A percentile compares a stretch with the other conserved stretches of the same genome.
These are phyloP conservation scores for Puccinia horiana DNA, from an alignment of 1,284 basidiomycete genomes.

Conservation along the genomic window DNA sequence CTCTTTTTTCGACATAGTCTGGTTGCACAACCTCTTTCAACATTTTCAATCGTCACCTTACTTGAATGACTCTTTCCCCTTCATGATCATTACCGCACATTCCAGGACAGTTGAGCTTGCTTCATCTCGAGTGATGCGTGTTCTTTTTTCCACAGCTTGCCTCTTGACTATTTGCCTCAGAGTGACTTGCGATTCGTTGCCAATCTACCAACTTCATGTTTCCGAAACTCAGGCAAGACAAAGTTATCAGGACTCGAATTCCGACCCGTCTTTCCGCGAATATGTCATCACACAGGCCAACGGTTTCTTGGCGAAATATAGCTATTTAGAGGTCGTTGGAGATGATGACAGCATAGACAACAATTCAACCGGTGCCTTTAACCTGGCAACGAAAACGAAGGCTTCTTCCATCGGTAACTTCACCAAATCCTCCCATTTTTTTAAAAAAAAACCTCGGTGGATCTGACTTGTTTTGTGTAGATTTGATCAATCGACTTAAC, in stretches of 20 bases:
- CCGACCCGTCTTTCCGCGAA: not conserved
- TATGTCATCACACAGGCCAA: constrained; percentile 38
- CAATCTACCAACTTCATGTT: constrained; percentile 29
- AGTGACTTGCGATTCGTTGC: constrained; percentile 34
- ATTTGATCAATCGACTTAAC: constrained; percentile 37
- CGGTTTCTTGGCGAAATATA: constrained; percentile 23
- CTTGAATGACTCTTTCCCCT: not conserved
- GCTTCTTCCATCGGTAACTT: constrained; percentile 32
- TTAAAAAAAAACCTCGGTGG: not conserved
- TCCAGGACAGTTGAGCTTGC: constrained; percentile 1
- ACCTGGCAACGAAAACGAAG: constrained; percentile 1
- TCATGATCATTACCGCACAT: not conserved
- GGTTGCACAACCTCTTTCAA: constrained; percentile 12
- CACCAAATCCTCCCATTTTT: not conserved
- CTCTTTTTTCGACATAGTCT: not conserved
- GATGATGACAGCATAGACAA: not conserved
- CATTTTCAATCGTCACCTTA: constrained; percentile 13
- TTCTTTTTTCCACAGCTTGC: not conserved
- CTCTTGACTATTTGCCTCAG: constrained; percentile 4
- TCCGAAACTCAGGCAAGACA: not conserved
- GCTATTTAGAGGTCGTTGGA: constrained; percentile 18
- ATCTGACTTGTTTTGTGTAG: not conserved
- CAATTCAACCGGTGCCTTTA: not conserved
- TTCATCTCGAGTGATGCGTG: constrained; percentile 13
- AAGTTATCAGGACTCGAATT: not conserved